Percentiles rank a stretch among this genome's conserved stretches.
Conservation (phyloP, 306 rosid genomes). For the Dalbergia cochinchinensis region DNA sequence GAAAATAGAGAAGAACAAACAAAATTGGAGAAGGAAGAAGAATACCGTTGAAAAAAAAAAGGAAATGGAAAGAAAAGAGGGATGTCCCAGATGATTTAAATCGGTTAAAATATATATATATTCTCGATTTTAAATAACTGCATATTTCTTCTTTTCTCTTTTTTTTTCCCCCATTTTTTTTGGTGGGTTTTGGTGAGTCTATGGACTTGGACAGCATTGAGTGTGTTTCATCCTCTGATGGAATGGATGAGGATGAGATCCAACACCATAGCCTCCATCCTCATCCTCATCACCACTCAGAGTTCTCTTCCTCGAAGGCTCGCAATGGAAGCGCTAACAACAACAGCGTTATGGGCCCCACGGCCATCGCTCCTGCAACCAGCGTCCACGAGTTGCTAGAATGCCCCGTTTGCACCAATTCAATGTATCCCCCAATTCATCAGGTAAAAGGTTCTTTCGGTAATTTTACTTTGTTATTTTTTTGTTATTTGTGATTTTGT, state of each 20-base stretch:
- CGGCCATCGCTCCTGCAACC: constrained; percentile 75
- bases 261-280: constrained; percentile 60
- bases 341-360: constrained; percentile 47
- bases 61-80: background rate
- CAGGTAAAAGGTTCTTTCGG: constrained; percentile 57
- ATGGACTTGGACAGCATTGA: constrained; percentile 84
- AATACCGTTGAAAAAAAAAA: background rate
- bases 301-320: constrained; percentile 65
- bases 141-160: constrained; percentile 34
- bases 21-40: constrained; percentile 19
- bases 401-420: constrained; percentile 89
- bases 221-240: constrained; percentile 78
- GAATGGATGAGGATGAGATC: constrained; percentile 86
- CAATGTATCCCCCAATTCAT: constrained; percentile 91
- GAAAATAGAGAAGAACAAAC: background rate
- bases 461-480: background rate
- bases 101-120: background rate
- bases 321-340: constrained; percentile 56
- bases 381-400: constrained; percentile 89
- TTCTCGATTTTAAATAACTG: constrained; percentile 41
- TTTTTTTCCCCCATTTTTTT: background rate
- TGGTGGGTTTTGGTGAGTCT: constrained; percentile 17
- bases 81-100: constrained; percentile 37
- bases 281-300: constrained; percentile 69
- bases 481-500: background rate